Conservation (phyloP, 2,329 filamentous ascomycete species). For the Curvularia eragrostidis region DNA sequence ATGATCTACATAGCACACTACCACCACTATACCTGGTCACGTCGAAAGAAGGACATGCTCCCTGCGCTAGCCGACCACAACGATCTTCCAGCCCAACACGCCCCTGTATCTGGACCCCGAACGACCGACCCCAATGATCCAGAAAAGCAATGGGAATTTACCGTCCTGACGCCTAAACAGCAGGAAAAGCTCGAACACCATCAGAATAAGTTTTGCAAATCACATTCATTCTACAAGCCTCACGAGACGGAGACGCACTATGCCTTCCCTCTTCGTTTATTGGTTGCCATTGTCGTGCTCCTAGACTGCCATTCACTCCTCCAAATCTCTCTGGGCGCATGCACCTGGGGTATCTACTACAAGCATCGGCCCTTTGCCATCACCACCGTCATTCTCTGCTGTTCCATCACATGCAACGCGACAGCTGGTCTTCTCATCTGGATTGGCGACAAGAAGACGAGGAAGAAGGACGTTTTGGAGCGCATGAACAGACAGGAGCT, state of each 20-base stretch:
- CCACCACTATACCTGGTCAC: constrained; percentile 69
- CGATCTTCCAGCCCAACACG: constrained; percentile 63
- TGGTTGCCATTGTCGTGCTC: constrained; percentile 78
- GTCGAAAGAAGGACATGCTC: constrained; percentile 66
- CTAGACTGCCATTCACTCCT: constrained; percentile 80
- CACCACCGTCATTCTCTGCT: constrained; percentile 81
- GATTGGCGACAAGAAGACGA: constrained; percentile 75
- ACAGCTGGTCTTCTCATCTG: constrained; percentile 77
- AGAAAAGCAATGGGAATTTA: constrained; percentile 57
- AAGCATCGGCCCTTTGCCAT: constrained; percentile 71
- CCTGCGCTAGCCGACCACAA: constrained; percentile 72
- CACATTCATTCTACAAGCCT: constrained; percentile 88
- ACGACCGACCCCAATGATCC: constrained; percentile 45
- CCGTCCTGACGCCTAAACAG: constrained; percentile 69
- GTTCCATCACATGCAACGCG: constrained; percentile 79
- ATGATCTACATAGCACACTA: constrained; percentile 84
- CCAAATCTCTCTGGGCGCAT: constrained; percentile 79
- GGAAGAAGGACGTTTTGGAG: constrained; percentile 86
- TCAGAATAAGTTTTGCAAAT: constrained; percentile 79
- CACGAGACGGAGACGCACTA: constrained; percentile 84
- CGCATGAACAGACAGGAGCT: constrained; percentile 77
- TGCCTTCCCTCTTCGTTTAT: constrained; percentile 76
- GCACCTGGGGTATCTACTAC: constrained; percentile 80
- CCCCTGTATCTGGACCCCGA: constrained; percentile 53
- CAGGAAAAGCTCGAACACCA: constrained; percentile 76